phyloP scores from a whole-genome alignment of 2,329 filamentous ascomycete species.

The Ophiobolus disseminans region DNA sequence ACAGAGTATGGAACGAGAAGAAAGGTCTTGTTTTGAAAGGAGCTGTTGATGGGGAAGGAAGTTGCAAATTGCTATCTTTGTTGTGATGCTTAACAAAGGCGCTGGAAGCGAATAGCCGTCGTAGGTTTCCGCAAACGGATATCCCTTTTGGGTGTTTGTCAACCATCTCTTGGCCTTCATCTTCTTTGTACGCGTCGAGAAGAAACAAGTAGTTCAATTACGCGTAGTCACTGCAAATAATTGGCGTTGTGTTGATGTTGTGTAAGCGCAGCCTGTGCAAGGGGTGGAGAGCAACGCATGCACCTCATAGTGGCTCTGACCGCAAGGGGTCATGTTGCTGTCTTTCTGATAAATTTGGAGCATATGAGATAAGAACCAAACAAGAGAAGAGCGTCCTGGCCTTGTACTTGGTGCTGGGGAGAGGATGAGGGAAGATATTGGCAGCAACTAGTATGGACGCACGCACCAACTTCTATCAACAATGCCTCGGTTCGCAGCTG shows the following conservation, averaged over 20 bases:
- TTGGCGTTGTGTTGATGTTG: slow-evolving; percentile 10
- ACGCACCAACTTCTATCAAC: neutral
- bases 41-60: slow-evolving; percentile 7
- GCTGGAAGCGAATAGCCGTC: slow-evolving; percentile 23
- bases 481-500: slow-evolving; percentile 4
- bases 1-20: neutral
- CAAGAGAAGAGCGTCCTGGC: no score
- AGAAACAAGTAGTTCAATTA: slow-evolving; percentile 1
- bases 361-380: no score
- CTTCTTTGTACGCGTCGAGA: slow-evolving; percentile 26
- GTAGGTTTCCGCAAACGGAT: slow-evolving; percentile 25
- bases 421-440: no score
- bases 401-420: no score
- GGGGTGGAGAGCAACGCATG: no score
- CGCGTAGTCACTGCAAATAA: neutral
- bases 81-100: slow-evolving; percentile 28
- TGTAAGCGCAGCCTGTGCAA: slow-evolving; percentile 11
- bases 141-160: slow-evolving; percentile 16
- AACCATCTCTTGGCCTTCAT: slow-evolving; percentile 9
- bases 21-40: neutral
- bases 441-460: no score
- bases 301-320: no score
- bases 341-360: no score
- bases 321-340: no score
- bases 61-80: slow-evolving; percentile 19